A percentile compares a stretch with the other conserved stretches of the same genome.
phyloP scores from a whole-genome alignment of 2,329 filamentous ascomycete species.

The Neopestalotiopsis rosae region DNA sequence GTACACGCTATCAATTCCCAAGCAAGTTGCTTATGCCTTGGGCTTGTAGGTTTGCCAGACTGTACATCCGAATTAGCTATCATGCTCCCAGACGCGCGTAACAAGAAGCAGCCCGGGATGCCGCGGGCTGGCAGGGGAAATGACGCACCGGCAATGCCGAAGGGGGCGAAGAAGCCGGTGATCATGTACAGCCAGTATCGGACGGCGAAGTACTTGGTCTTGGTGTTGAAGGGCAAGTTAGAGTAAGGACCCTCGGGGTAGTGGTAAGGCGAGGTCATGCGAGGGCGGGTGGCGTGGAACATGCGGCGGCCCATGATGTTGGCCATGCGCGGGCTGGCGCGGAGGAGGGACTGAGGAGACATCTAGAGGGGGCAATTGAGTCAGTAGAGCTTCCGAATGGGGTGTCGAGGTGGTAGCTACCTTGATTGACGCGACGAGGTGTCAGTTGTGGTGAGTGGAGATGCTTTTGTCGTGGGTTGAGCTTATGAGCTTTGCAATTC shows the following conservation, averaged over 20 bases:
- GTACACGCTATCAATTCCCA: not conserved
- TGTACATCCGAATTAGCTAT: slow-evolving; percentile 35
- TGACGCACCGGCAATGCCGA: slow-evolving; percentile 66
- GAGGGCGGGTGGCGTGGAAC: slow-evolving; percentile 89
- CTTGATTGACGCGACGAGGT: slow-evolving; percentile 1
- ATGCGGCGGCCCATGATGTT: slow-evolving; percentile 82
- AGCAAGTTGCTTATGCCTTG: slow-evolving; percentile 40
- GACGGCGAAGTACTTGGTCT: slow-evolving; percentile 82
- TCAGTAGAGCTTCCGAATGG: slow-evolving; percentile 9
- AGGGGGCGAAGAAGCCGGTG: slow-evolving; percentile 64
- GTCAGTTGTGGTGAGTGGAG: slow-evolving; percentile 16
- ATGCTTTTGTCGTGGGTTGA: slow-evolving; percentile 11
- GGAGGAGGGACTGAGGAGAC: slow-evolving; percentile 71
- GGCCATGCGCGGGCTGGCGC: slow-evolving; percentile 65
- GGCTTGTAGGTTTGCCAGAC: slow-evolving; percentile 58
- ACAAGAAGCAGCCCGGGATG: not conserved
- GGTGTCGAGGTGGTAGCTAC: not conserved
- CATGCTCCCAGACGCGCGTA: not conserved
- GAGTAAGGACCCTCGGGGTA: slow-evolving; percentile 94
- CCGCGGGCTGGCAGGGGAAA: slow-evolving; percentile 23
- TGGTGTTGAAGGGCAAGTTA: slow-evolving; percentile 97
- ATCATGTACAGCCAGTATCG: slow-evolving; percentile 79
- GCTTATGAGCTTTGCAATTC: slow-evolving; percentile 6
- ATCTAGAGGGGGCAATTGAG: slow-evolving; percentile 68
- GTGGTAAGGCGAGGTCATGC: slow-evolving; percentile 91